Evolutionary conservation across 2,329 filamentous ascomycete genomes (phyloP), one percentile per base, ranked within the genome.

Genomic region (Talaromyces piceae): DNA sequence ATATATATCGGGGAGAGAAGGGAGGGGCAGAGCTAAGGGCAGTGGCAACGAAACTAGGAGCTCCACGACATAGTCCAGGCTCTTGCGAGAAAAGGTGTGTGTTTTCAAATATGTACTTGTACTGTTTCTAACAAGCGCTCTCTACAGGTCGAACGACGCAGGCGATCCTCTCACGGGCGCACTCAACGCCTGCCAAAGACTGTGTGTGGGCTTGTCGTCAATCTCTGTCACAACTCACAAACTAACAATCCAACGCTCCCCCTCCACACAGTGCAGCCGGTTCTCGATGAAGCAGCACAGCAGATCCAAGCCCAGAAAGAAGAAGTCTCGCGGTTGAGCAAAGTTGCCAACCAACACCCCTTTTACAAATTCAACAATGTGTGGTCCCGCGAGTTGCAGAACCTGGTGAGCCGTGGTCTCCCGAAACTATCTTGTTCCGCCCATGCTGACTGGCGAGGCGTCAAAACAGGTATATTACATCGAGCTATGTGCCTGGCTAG

Each of bases 311-410:
- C 86, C 30, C 83, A 95, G 67, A 79, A 87, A 51, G 75, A 81
- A 45, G 86, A 84, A 41, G 79, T 96, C 43, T 72, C 75, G 52
- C 82, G 84, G 58, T 80, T 98, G 41, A 80, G 82, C 55, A 72
- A 77, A 50, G 80, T 88, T 50, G 89, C 91, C 2, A 91, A 89
- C 23, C 79, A 87, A 66, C 86, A 94, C 63, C 91, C 93, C 0
- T 98, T 97, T 77, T 98, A 97, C 82, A 96, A 95, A 79, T 96
- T 94, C 75, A 96, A 96, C 70, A 75, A 77, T 51, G 82, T 89
- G 67, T 98, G 93, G 93, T 80, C 83, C 25, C 82, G 88, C 53
- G 82, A 87, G 62, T 74, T 96, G 50, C 91, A 97, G 69, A 88
- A 88, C 67, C 81, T 88, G 41, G 81, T 79, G 78, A 78, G 73